phyloP scores from a whole-genome alignment of 2,329 filamentous ascomycete species.

The Balansia obtecta region DNA sequence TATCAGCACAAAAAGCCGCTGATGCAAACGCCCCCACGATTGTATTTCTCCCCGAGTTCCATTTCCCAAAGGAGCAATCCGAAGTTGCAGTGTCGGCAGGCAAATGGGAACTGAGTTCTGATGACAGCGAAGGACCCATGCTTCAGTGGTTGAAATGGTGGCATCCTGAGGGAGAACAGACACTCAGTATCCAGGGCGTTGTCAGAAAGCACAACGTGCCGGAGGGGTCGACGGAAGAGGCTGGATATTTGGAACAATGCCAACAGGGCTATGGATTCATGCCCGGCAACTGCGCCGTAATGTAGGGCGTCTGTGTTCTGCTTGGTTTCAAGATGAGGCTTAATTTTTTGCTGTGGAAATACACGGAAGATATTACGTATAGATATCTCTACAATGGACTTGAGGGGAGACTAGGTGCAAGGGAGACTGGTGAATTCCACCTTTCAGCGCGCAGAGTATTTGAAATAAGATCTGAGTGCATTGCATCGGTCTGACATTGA shows the following conservation, averaged over 20 bases:
- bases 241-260: slow-evolving; percentile 66
- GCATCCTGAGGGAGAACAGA: slow-evolving; percentile 79
- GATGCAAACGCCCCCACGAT: slow-evolving; percentile 58
- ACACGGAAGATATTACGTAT: too few species aligned
- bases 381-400: too few species aligned
- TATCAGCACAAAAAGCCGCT: slow-evolving; percentile 49
- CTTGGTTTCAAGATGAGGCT: background rate
- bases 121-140: slow-evolving; percentile 55
- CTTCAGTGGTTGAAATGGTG: slow-evolving; percentile 82
- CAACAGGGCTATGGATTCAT: slow-evolving; percentile 34
- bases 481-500: too few species aligned
- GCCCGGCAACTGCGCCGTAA: slow-evolving; percentile 35
- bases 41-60: slow-evolving; percentile 79
- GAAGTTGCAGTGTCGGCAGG: slow-evolving; percentile 69
- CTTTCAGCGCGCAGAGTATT: too few species aligned
- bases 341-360: too few species aligned
- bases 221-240: slow-evolving; percentile 53
- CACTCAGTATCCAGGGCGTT: slow-evolving; percentile 61
- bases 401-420: too few species aligned
- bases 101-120: slow-evolving; percentile 74
- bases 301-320: slow-evolving; percentile 24
- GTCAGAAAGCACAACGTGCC: slow-evolving; percentile 49
- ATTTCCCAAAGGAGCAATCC: slow-evolving; percentile 68
- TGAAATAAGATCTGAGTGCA: too few species aligned
- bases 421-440: too few species aligned